Evolutionary conservation across 306 rosid species (phyloP).

Genomic region (Pyrus betulifolia): DNA sequence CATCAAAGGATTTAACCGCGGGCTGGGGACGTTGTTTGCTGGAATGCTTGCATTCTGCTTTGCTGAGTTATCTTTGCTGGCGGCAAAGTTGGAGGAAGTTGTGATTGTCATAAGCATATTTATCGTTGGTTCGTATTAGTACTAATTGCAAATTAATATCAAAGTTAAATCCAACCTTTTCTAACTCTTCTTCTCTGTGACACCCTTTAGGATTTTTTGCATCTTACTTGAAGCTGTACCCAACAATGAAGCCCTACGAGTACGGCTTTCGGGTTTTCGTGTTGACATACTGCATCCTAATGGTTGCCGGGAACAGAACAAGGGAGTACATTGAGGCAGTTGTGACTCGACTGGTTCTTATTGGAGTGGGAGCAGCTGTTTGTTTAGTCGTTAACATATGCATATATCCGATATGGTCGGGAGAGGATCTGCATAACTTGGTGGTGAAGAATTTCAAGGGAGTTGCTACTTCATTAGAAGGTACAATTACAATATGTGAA

Average conservation of each 20-base stretch:
- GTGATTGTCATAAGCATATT: slow-evolving; percentile 39
- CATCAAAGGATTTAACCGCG: slow-evolving; percentile 66
- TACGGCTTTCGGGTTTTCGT: slow-evolving; percentile 68
- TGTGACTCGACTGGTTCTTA: slow-evolving; percentile 38
- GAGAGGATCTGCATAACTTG: slow-evolving; percentile 68
- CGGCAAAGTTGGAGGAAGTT: slow-evolving; percentile 36
- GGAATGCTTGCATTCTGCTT: slow-evolving; percentile 54
- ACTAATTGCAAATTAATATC: not conserved
- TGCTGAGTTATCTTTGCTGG: slow-evolving; percentile 27
- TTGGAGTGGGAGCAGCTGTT: slow-evolving; percentile 55
- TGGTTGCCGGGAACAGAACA: slow-evolving; percentile 50
- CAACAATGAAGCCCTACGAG: slow-evolving; percentile 65
- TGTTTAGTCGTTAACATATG: slow-evolving; percentile 49
- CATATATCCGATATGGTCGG: slow-evolving; percentile 66
- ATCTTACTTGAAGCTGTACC: slow-evolving; percentile 37
- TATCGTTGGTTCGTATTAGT: slow-evolving; percentile 35
- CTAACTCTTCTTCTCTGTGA: not conserved
- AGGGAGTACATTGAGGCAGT: slow-evolving; percentile 20
- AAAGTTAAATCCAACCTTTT: not conserved
- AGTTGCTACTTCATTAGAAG: slow-evolving; percentile 61
- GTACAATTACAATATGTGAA: slow-evolving; percentile 4
- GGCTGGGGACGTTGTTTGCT: slow-evolving; percentile 57
- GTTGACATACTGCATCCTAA: slow-evolving; percentile 56
- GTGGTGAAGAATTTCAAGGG: slow-evolving; percentile 53
- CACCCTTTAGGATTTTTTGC: slow-evolving; percentile 35